Evolutionary conservation across 2,329 filamentous ascomycete genomes (phyloP).

Genomic region (Neophaeococcomyces aloes): DNA sequence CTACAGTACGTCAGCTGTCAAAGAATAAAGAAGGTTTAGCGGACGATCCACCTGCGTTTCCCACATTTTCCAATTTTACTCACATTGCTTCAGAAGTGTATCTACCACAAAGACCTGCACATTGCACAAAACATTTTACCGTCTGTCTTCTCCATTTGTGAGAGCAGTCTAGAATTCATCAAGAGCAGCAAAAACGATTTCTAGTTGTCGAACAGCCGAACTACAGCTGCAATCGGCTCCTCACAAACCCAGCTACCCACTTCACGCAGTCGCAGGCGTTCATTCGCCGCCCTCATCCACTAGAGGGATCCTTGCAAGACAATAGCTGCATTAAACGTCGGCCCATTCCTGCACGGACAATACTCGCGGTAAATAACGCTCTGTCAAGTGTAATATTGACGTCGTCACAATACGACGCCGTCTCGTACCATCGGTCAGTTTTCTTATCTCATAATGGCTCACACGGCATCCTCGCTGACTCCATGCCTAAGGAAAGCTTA

Average conservation of each 20-base stretch:
- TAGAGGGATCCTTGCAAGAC: conserved; percentile 4
- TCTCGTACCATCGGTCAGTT: conserved; percentile 3
- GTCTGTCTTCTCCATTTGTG: too few species aligned
- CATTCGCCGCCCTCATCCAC: conserved; percentile 2
- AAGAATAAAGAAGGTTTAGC: too few species aligned
- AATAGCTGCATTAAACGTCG: background rate
- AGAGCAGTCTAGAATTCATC: too few species aligned
- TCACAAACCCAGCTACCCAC: background rate
- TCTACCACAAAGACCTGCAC: too few species aligned
- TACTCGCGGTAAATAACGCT: background rate
- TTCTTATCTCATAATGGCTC: conserved; percentile 19
- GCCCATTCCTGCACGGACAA: conserved; percentile 2
- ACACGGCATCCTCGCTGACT: conserved; percentile 22
- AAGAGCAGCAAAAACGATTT: too few species aligned
- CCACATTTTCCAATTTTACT: background rate
- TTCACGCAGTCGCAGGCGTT: too few species aligned
- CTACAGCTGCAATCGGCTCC: background rate
- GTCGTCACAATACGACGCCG: background rate
- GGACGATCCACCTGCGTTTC: too few species aligned
- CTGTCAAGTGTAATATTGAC: conserved; percentile 1
- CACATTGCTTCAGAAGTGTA: background rate
- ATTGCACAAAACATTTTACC: too few species aligned
- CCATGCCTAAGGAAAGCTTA: conserved; percentile 23
- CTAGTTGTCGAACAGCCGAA: background rate
- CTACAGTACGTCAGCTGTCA: too few species aligned